Evolutionary conservation across 2,329 filamentous ascomycete genomes (phyloP).

Genomic region (Raffaelea arxii): DNA sequence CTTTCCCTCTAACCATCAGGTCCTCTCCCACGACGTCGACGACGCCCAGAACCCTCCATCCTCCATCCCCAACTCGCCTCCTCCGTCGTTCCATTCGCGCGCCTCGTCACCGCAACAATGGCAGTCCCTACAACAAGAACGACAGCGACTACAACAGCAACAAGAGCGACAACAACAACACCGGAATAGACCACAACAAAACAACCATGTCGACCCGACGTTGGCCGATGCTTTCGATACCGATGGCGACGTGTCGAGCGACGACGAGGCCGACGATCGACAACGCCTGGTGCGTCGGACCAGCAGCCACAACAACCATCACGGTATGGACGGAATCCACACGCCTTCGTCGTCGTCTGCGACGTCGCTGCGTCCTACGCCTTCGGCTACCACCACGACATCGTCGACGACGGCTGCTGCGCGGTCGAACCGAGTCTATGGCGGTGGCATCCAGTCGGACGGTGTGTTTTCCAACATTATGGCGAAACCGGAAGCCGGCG

Average conservation of each 20-base stretch:
- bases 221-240: conserved; percentile 88
- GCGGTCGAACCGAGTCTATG: conserved; percentile 45
- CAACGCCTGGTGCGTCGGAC: conserved; percentile 70
- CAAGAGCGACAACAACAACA: background rate
- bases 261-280: conserved; percentile 69
- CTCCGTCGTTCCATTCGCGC: conserved; percentile 82
- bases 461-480: conserved; percentile 94
- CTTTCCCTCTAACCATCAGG: conserved; percentile 26
- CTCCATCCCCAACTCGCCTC: conserved; percentile 48
- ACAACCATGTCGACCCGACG: conserved; percentile 73
- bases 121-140: too few relatives aligned
- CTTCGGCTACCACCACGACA: conserved; percentile 15
- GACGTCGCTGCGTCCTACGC: too few relatives aligned
- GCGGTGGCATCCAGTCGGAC: conserved; percentile 72
- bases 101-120: conserved; percentile 69
- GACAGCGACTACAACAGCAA: background rate
- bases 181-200: too few relatives aligned
- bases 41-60: conserved; percentile 27
- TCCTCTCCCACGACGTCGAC: conserved; percentile 50
- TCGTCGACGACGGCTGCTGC: conserved; percentile 3
- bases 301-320: background rate
- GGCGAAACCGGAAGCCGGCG: conserved; percentile 75
- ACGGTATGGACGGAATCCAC: background rate
- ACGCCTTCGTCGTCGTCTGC: conserved; percentile 3
- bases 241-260: conserved; percentile 73